phyloP scores from a whole-genome alignment of 2,329 filamentous ascomycete genomes.

The Paecilomyces dactylethromorphus region DNA sequence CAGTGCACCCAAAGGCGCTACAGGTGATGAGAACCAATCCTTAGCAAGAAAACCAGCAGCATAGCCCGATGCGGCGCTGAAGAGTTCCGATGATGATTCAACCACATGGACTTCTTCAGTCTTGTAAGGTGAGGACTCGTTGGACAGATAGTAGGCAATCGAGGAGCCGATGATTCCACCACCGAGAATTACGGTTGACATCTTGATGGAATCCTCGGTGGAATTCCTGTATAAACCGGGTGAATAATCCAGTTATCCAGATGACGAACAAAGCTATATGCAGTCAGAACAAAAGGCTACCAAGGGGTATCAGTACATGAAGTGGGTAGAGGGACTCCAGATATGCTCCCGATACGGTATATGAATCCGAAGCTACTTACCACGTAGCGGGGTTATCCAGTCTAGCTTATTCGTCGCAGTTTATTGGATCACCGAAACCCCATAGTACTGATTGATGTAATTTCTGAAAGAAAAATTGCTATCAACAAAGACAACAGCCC shows the following conservation, averaged over 20 bases:
- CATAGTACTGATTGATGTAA: too few relatives aligned
- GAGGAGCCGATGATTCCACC: conserved; percentile 64
- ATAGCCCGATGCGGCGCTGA: conserved; percentile 66
- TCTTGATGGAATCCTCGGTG: conserved; percentile 20
- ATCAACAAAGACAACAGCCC: too few relatives aligned
- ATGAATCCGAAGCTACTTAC: too few relatives aligned
- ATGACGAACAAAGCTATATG: not conserved
- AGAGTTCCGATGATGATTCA: conserved; percentile 54
- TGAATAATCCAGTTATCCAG: not conserved
- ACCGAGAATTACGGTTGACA: conserved; percentile 60
- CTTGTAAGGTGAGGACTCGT: conserved; percentile 20
- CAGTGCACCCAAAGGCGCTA: conserved; percentile 55
- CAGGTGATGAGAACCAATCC: conserved; percentile 61
- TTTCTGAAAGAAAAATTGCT: not conserved
- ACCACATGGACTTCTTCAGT: conserved; percentile 48
- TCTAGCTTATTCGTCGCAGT: too few relatives aligned
- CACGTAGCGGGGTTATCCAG: too few relatives aligned
- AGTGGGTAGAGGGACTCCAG: too few relatives aligned
- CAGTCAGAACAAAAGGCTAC: not conserved
- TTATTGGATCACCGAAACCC: too few relatives aligned
- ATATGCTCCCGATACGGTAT: too few relatives aligned
- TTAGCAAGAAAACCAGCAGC: conserved; percentile 67
- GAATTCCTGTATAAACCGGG: not conserved
- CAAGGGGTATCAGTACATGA: too few relatives aligned
- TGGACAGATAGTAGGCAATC: conserved; percentile 65